Conservation (phyloP, 106 monocot species). For the Dactylorhiza incarnata region DNA sequence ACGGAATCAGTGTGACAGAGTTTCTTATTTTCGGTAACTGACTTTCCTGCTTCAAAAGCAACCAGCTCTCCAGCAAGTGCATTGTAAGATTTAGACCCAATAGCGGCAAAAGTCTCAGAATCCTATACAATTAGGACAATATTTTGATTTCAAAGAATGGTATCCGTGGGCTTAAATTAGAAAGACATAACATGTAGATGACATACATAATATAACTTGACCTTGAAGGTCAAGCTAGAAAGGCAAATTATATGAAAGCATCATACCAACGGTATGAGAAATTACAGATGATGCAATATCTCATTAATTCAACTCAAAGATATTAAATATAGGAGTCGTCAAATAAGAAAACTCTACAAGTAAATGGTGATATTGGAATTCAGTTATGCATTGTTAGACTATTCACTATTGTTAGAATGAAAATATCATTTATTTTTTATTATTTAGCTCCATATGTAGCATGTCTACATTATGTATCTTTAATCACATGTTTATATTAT, state of each 20-base stretch:
- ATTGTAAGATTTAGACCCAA: conserved; percentile 93
- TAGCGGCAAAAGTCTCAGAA: conserved; percentile 54
- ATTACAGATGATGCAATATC: neutral
- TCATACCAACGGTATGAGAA: neutral
- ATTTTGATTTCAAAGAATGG: neutral
- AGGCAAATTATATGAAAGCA: neutral
- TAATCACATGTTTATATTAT: no score
- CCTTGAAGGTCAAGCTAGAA: neutral
- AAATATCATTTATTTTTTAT: no score
- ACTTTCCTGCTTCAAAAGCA: conserved; percentile 42
- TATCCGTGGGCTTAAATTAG: neutral
- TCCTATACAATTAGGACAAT: conserved; percentile 39
- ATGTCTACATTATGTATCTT: no score
- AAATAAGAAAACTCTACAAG: neutral
- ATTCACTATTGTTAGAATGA: no score
- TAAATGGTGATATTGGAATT: neutral
- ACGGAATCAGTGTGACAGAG: conserved; percentile 45
- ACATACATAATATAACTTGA: neutral
- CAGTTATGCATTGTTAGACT: neutral
- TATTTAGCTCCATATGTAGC: no score
- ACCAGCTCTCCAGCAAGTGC: conserved; percentile 80
- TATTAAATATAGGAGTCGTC: neutral
- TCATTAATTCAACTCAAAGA: neutral
- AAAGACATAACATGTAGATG: neutral
- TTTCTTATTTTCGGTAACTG: conserved; percentile 14